Conservation (phyloP, 208 protist species). For the Trypanosoma lewisi region DNA sequence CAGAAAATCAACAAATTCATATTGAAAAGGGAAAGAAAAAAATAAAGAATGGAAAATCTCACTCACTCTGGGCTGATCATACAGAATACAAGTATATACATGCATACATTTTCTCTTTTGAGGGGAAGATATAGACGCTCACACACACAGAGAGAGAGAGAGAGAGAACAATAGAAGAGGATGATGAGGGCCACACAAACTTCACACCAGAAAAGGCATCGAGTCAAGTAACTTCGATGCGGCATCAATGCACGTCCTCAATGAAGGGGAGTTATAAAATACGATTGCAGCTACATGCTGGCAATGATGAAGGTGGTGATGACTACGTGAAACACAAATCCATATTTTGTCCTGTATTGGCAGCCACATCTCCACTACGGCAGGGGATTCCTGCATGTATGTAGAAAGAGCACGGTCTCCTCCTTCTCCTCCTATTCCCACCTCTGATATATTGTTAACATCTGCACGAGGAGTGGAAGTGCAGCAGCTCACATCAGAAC, state of each 20-base stretch:
- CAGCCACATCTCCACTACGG: slow-evolving; percentile 17
- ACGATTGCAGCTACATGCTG: slow-evolving; percentile 18
- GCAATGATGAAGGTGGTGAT: no score
- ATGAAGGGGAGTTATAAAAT: slow-evolving; percentile 25
- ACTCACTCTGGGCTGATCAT: background rate
- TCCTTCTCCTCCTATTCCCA: background rate
- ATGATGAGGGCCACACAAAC: no score
- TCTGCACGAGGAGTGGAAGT: background rate
- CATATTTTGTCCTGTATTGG: background rate
- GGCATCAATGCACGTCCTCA: slow-evolving; percentile 14
- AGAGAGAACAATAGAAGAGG: background rate
- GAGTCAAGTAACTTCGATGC: background rate
- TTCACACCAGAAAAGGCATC: slow-evolving; percentile 10
- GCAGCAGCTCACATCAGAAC: background rate
- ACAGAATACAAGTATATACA: background rate
- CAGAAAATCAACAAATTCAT: background rate
- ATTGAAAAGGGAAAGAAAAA: background rate
- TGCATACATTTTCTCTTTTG: slow-evolving; percentile 3
- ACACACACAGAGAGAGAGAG: background rate
- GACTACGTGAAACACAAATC: slow-evolving; percentile 8
- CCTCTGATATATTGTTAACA: background rate
- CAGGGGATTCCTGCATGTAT: background rate
- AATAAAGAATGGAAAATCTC: background rate
- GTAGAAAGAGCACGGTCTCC: background rate
- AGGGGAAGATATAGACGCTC: background rate